A percentile compares a stretch with the other conserved stretches of the same genome.
These are phyloP conservation scores for Colletotrichum echinochloae DNA, from an alignment of 2,329 filamentous ascomycete genomes.

Conservation along the genomic window DNA sequence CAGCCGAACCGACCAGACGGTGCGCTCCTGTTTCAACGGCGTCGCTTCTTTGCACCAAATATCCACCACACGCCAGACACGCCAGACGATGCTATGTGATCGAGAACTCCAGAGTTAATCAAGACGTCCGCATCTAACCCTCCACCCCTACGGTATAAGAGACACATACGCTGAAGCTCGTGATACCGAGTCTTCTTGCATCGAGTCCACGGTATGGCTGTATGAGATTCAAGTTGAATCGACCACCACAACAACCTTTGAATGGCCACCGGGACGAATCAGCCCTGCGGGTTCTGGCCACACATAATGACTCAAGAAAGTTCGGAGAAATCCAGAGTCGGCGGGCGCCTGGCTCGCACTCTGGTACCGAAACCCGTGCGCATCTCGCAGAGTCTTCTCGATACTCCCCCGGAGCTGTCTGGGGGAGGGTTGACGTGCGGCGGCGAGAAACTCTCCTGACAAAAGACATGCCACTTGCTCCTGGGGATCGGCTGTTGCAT, in stretches of 20 bases:
- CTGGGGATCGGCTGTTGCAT: not conserved
- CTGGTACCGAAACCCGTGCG: not conserved
- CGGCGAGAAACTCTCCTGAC: slow-evolving; percentile 15
- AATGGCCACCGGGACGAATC: slow-evolving; percentile 3
- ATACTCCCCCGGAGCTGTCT: slow-evolving; percentile 3
- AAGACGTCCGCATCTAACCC: not conserved
- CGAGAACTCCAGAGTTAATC: not conserved
- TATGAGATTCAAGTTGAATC: not conserved
- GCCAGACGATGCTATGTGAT: not conserved
- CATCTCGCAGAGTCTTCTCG: slow-evolving; percentile 12
- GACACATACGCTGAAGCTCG: not conserved
- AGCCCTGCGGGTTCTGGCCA: slow-evolving; percentile 4
- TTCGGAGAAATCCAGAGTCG: slow-evolving; percentile 1
- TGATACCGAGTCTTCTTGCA: not conserved
- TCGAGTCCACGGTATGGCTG: not conserved
- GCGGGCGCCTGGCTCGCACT: not conserved
- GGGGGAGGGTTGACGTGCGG: slow-evolving; percentile 16
- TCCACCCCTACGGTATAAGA: not conserved
- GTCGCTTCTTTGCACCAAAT: slow-evolving; percentile 16
- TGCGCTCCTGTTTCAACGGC: slow-evolving; percentile 34
- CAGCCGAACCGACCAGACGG: slow-evolving; percentile 34
- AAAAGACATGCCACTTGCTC: not conserved
- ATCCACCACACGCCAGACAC: slow-evolving; percentile 11
- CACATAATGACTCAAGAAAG: slow-evolving; percentile 13
- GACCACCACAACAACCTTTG: not conserved